phyloP scores from a whole-genome alignment of 2,329 filamentous ascomycete species.

The Rhinocladiella mackenziei region DNA sequence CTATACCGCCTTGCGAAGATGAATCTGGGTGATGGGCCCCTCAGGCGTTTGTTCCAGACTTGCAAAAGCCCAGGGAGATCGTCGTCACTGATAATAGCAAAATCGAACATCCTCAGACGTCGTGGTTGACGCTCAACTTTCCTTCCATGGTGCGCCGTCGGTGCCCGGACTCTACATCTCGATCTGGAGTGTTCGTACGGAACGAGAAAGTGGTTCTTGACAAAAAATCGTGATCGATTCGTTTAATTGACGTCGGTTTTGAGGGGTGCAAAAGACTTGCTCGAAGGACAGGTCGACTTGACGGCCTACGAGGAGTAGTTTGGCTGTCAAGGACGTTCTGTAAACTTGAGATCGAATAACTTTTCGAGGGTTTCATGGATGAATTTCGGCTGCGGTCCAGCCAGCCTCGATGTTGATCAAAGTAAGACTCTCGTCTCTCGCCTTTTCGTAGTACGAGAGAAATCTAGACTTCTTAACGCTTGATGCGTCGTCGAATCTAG shows the following conservation, averaged over 20 bases:
- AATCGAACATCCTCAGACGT: no score
- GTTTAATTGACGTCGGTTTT: not conserved
- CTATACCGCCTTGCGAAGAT: no score
- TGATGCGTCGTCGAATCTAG: constrained; percentile 7
- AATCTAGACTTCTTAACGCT: constrained; percentile 8
- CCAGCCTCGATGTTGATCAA: not conserved
- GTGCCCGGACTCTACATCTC: no score
- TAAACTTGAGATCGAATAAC: constrained; percentile 4
- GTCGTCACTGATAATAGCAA: no score
- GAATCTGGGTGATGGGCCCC: no score
- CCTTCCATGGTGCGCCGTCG: no score
- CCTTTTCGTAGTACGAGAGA: constrained; percentile 7
- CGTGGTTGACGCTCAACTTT: no score
- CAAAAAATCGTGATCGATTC: not conserved
- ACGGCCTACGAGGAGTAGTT: not conserved
- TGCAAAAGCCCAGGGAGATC: no score
- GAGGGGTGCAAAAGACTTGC: not conserved
- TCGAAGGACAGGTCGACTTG: not conserved
- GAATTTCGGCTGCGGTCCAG: constrained; percentile 2
- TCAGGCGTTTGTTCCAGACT: no score
- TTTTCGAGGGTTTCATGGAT: constrained; percentile 2
- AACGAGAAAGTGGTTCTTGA: constrained; percentile 1
- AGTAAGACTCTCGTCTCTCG: constrained; percentile 2
- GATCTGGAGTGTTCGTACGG: not conserved
- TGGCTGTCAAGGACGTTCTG: not conserved